Conservation (phyloP, 768 basidiomycete species). For the Pleurotus giganteus region DNA sequence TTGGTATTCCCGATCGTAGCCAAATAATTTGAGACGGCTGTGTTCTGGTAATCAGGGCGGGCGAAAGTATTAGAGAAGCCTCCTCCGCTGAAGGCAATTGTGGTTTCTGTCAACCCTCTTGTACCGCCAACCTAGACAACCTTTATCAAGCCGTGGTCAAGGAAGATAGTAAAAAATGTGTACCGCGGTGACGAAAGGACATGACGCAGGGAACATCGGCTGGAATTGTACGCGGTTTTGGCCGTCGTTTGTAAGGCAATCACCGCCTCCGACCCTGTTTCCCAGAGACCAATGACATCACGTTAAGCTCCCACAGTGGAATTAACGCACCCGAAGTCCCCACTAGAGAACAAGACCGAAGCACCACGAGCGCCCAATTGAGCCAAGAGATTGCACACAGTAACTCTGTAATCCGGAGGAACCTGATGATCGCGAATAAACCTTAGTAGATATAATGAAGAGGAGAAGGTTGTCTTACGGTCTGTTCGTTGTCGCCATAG, state of each 20-base stretch:
- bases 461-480: constrained; percentile 24
- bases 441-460: not conserved
- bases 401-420: constrained; percentile 40
- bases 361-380: constrained; percentile 50
- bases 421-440: constrained; percentile 25
- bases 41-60: constrained; percentile 21
- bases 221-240: constrained; percentile 37
- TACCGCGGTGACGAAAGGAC: constrained; percentile 14
- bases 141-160: not conserved
- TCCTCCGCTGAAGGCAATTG: constrained; percentile 16
- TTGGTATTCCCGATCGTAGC: constrained; percentile 13
- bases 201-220: constrained; percentile 43
- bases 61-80: constrained; percentile 27
- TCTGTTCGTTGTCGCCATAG: constrained; percentile 57
- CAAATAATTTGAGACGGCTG: constrained; percentile 17
- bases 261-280: constrained; percentile 49
- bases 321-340: constrained; percentile 39
- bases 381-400: constrained; percentile 47
- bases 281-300: constrained; percentile 22
- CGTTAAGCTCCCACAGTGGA: constrained; percentile 18
- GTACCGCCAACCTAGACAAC: constrained; percentile 23
- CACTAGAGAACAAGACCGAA: constrained; percentile 47
- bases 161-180: not conserved
- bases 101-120: constrained; percentile 18
- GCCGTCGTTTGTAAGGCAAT: constrained; percentile 50